Conservation (phyloP, 2,329 filamentous ascomycete genomes). For the Sclerotiophoma versabilis region DNA sequence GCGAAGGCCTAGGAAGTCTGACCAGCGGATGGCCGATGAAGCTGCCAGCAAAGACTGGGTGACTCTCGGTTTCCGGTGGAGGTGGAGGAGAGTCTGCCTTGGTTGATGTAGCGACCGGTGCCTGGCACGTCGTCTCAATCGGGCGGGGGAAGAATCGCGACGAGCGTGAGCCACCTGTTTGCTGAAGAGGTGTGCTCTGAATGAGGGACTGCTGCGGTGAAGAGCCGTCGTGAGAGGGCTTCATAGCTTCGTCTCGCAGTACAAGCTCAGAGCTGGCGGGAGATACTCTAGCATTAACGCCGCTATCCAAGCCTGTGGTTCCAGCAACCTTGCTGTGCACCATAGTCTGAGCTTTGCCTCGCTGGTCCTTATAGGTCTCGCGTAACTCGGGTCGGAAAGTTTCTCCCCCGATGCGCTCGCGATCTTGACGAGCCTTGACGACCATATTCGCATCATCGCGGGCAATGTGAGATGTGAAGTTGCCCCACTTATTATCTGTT, state of each 20-base stretch:
- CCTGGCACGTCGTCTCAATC: constrained; percentile 30
- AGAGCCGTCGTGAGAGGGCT: constrained; percentile 31
- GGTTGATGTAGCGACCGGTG: constrained; percentile 25
- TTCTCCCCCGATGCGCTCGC: constrained; percentile 37
- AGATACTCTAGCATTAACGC: constrained; percentile 20
- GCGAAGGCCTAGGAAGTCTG: constrained; percentile 71
- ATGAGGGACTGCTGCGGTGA: constrained; percentile 29
- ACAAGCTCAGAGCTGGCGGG: constrained; percentile 26
- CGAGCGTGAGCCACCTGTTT: constrained; percentile 37
- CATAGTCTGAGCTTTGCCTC: constrained; percentile 40
- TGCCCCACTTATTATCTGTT: constrained; percentile 41
- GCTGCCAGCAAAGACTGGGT: constrained; percentile 76
- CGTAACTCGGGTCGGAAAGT: constrained; percentile 42
- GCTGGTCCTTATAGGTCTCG: constrained; percentile 42
- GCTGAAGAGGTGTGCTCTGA: constrained; percentile 35
- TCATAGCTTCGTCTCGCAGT: constrained; percentile 37
- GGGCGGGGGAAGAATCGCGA: constrained; percentile 50
- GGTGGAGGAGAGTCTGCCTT: constrained; percentile 50
- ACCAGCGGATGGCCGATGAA: constrained; percentile 69
- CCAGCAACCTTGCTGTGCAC: constrained; percentile 36
- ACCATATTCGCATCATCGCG: constrained; percentile 37
- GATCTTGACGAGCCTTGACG: constrained; percentile 36
- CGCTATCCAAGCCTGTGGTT: constrained; percentile 18
- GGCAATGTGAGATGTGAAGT: constrained; percentile 40
- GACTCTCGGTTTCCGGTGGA: constrained; percentile 74